Evolutionary conservation across 352 stramenopile genomes (phyloP).

Genomic region (Pythium brachiatum): DNA sequence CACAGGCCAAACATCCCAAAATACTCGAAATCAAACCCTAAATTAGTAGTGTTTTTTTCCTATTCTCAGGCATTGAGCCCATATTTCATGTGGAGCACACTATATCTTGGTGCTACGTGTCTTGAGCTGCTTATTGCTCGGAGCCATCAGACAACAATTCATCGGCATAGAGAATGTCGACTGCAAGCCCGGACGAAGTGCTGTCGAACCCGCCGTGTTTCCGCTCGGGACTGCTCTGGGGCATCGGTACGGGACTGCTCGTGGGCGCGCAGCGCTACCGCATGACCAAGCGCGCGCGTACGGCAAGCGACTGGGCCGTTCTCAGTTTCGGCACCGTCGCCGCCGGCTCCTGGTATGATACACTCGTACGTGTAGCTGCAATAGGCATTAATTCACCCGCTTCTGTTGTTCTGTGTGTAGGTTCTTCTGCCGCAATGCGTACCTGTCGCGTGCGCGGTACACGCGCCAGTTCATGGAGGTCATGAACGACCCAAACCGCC

Average conservation of each 20-base stretch:
- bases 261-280: slow-evolving; percentile 74
- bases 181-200: slow-evolving; percentile 31
- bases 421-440: slow-evolving; percentile 58
- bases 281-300: slow-evolving; percentile 48
- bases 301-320: slow-evolving; percentile 65
- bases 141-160: not conserved
- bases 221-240: slow-evolving; percentile 74
- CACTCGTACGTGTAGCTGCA: not conserved
- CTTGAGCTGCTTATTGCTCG: slow-evolving; percentile 1
- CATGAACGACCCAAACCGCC: slow-evolving; percentile 78
- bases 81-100: slow-evolving; percentile 6
- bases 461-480: slow-evolving; percentile 81
- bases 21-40: too few relatives aligned
- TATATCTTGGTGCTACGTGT: slow-evolving; percentile 1
- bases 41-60: not conserved
- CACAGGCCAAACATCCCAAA: slow-evolving; percentile 11
- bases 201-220: slow-evolving; percentile 80
- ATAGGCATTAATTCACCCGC: not conserved
- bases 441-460: slow-evolving; percentile 48
- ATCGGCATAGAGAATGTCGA: slow-evolving; percentile 8
- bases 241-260: slow-evolving; percentile 53
- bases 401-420: slow-evolving; percentile 21
- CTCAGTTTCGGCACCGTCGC: slow-evolving; percentile 58
- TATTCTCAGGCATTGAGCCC: too few relatives aligned
- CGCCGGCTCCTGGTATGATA: slow-evolving; percentile 46